Evolutionary conservation across 129 eudicot species (phyloP), one percentile per base, ranked within the genome.

Genomic region (Artemisia tridentata): DNA sequence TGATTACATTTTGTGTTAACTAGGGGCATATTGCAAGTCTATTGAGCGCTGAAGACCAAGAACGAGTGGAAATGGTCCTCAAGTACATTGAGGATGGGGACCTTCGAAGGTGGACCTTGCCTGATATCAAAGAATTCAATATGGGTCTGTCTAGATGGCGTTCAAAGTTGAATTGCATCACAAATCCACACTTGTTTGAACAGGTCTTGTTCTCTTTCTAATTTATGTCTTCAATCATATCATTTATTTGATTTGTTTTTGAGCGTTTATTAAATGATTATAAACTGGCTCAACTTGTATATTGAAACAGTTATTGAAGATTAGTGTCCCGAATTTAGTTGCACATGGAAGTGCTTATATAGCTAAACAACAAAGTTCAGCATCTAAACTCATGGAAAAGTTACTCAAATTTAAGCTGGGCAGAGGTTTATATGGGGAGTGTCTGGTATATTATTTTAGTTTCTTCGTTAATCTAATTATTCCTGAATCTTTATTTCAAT

Each of bases 341-440:
- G 38, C 81, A 3, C 70, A 72, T 70, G 97, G 97, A 27, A 82
- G 79, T 49, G 71, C 85, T 68, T 80, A 67, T 58, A 75, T 86
- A 20, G 74, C 83, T 57, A 46, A 71, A 74, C 85, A 81, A 21
- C 83, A 63, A 68, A 72, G 47, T 72, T 83, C 77, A 52, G 93
- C 91, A 79, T 76, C 80, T 31, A 80, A 79, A 58, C 79, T 76
- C 52, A 78, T 91, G 41, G 81, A 76, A 48, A 91, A 86, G 80
- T 81, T 82, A 63, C 83, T 88, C 65, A 84, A 66, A 75, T 75
- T 91, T 80, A 81, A 73, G 54, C 62, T 91, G 74, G 97, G 97
- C 9, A 77, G 93, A 82, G 97, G 97, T 69, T 64, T 91, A 67
- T 91, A 88, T 31, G 97, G 97, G 67, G 88, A 88, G 48, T 91